Conservation (phyloP, 192 early-diverging fungal species). For the Backusella liffmaniae region DNA sequence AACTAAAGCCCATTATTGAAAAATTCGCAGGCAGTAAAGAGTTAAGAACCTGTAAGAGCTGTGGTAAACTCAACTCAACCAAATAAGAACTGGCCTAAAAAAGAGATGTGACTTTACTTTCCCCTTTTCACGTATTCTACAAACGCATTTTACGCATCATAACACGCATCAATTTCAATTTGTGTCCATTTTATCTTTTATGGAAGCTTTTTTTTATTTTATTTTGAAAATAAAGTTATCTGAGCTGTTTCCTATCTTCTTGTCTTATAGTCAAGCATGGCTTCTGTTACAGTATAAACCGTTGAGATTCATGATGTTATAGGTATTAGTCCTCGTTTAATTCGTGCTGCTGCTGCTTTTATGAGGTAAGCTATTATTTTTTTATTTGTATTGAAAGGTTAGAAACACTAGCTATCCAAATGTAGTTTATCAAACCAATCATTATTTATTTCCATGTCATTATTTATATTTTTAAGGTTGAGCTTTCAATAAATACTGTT, state of each 20-base stretch:
- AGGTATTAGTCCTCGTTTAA: constrained; percentile 80
- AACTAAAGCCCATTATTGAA: constrained; percentile 92
- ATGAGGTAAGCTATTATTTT: constrained; percentile 55
- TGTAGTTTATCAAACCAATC: too few relatives aligned
- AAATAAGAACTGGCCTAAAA: constrained; percentile 29
- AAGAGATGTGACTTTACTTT: not conserved
- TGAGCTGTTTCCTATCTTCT: not conserved
- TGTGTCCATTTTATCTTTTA: not conserved
- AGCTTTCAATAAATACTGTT: too few relatives aligned
- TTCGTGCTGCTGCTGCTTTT: constrained; percentile 93
- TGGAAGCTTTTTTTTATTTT: not conserved
- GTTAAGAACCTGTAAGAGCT: constrained; percentile 78
- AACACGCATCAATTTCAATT: not conserved
- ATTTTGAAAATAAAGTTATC: not conserved
- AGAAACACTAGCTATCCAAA: too few relatives aligned
- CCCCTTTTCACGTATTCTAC: not conserved
- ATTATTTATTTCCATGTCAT: too few relatives aligned
- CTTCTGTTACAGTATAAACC: constrained; percentile 10
- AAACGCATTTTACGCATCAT: not conserved
- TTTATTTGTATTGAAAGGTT: not conserved
- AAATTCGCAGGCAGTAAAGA: constrained; percentile 61
- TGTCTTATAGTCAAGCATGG: not conserved
- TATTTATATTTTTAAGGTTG: too few relatives aligned
- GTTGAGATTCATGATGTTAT: constrained; percentile 1
- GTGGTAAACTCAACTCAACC: constrained; percentile 60